Evolutionary conservation across 257 asterid species (phyloP).

Genomic region (Lavandula angustifolia): DNA sequence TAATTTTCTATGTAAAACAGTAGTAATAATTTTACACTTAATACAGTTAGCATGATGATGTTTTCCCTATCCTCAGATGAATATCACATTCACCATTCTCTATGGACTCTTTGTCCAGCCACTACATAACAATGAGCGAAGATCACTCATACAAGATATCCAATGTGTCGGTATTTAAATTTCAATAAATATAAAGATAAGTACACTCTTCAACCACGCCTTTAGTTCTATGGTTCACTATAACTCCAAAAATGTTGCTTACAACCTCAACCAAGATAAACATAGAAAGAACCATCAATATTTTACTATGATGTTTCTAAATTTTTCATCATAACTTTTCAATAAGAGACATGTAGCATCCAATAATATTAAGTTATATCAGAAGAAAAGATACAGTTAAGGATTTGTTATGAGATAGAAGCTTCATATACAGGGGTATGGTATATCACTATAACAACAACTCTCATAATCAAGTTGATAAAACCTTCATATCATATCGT

Average conservation of each 20-base stretch:
- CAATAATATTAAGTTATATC: not conserved
- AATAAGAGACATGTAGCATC: not conserved
- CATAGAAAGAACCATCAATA: not conserved
- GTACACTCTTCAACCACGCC: not conserved
- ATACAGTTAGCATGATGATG: not conserved
- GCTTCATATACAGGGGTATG: no score
- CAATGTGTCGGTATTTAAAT: not conserved
- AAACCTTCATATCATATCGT: no score
- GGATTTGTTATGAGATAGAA: no score
- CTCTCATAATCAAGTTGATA: no score
- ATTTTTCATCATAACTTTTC: constrained; percentile 1
- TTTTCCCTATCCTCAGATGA: constrained; percentile 10
- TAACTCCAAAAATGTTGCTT: not conserved
- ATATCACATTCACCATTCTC: not conserved
- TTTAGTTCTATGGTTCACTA: not conserved
- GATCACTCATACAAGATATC: not conserved
- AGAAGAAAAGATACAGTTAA: not conserved
- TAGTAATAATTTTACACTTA: not conserved
- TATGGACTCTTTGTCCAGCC: not conserved
- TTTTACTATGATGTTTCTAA: not conserved
- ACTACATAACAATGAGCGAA: constrained; percentile 5
- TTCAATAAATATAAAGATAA: not conserved
- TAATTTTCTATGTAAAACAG: not conserved
- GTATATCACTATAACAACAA: no score
- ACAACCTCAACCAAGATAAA: not conserved